A percentile compares a stretch with the other conserved stretches of the same genome.
Evolutionary conservation across 164 flowering plant genomes (phyloP).

Genomic region (Vitis rotundifolia): DNA sequence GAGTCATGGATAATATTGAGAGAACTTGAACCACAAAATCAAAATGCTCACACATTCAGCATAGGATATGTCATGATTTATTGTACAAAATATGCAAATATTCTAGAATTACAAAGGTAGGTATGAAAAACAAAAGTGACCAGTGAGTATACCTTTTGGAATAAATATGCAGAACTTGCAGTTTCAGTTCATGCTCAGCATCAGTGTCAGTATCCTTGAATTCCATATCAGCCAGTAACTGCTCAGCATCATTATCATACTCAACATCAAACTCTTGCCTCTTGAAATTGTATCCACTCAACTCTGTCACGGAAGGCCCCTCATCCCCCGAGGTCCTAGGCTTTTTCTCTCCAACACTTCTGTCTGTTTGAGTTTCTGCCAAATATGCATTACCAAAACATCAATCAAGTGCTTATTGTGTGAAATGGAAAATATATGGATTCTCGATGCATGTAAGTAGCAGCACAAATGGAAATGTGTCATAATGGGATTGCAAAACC

Average conservation of each 20-base stretch:
- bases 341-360: conserved; percentile 86
- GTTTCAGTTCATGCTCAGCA: conserved; percentile 74
- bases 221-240: conserved; percentile 93
- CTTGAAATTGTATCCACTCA: conserved; percentile 89
- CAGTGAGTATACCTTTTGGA: conserved; percentile 53
- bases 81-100: neutral
- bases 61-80: neutral
- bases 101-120: neutral
- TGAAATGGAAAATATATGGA: neutral
- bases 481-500: no score
- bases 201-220: conserved; percentile 81
- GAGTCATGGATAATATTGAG: neutral
- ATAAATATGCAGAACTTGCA: conserved; percentile 76
- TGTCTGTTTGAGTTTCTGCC: conserved; percentile 58
- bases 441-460: no score
- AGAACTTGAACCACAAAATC: neutral
- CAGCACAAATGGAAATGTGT: neutral
- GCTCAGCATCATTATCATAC: conserved; percentile 98
- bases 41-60: no score
- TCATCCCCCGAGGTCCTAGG: conserved; percentile 63
- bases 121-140: neutral
- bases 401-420: no score
- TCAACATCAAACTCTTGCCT: conserved; percentile 95
- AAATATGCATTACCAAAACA: neutral
- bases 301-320: conserved; percentile 65